Base-by-base conservation (phyloP, 1,284 basidiomycete species). In the Ceratobasidium sp. region DNA sequence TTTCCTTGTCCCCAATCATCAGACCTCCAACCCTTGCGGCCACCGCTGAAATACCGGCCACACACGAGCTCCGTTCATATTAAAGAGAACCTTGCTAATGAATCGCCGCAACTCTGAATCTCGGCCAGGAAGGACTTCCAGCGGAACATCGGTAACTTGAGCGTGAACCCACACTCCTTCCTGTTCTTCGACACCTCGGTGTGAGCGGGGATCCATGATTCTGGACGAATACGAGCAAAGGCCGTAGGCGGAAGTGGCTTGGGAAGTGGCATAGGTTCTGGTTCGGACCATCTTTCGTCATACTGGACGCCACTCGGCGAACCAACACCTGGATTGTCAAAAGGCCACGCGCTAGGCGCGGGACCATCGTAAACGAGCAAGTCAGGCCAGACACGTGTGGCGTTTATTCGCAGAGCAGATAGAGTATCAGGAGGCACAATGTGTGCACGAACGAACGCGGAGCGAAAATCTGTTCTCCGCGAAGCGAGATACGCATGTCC, bases 321-420 rank as follows among this genome's bases (percentile, higher is more conserved):
- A 5, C 45, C 39, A 36, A 23, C 18, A 9, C 21, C 12, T 18
- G 69, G 57, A 48, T 71, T 60, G 12, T 72, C 71, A 46, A 52
- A 61, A 10, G 50, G 71, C 57, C 57, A 61, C 14, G 48, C 36
- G 18, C 14, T 16, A 26, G 50, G 71, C 14, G 59, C 46, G 28
- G 71, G 48, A 30, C 50, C 59, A 16, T 72, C 50, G 34, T 72
- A 61, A 16, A 59, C 50, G 36, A 72, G 64, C 23, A 67, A 36
- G 18, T 55, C 71, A 21, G 71, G 50, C 57, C 57, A 61, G 32
- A 55, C 71, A 16, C 71, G 50, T 30, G 61, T 74, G 74, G 72
- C 64, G 30, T 67, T 67, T 10, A 67, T n/a, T 9, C 39, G 64
- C 5, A 67, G 28, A 28, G 64, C 52, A 16, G 64, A 30, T 5